Conservation (phyloP, 2,329 filamentous ascomycete species). For the Sarocladium oryzae region DNA sequence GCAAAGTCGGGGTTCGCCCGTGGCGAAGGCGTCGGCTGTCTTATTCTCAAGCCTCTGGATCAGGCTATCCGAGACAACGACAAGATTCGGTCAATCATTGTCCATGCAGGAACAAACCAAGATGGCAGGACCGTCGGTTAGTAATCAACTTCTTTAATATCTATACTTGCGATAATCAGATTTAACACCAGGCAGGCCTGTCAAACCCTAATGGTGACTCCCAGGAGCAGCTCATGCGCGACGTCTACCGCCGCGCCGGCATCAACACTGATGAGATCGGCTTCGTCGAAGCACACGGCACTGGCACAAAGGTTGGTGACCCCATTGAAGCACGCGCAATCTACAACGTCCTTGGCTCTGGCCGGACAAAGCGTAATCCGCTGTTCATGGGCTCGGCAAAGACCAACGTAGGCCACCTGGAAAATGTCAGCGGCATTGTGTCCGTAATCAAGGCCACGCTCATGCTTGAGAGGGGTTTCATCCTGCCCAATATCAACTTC, state of each 20-base stretch:
- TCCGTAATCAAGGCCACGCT: conserved; percentile 23
- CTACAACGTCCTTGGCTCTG: background rate
- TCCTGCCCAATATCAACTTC: conserved; percentile 25
- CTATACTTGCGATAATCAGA: no score
- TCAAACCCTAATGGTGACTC: conserved; percentile 30
- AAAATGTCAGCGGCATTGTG: conserved; percentile 21
- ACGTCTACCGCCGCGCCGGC: conserved; percentile 20
- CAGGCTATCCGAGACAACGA: conserved; percentile 36
- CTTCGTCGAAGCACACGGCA: conserved; percentile 37
- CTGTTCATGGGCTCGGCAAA: conserved; percentile 4
- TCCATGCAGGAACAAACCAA: conserved; percentile 25
- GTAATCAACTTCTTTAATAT: conserved; percentile 44
- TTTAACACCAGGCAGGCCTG: conserved; percentile 18
- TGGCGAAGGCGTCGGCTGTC: conserved; percentile 25
- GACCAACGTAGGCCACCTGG: conserved; percentile 16
- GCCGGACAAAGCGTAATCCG: background rate
- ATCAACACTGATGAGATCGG: conserved; percentile 17
- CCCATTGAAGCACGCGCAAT: background rate
- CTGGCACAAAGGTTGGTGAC: conserved; percentile 22
- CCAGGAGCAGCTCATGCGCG: conserved; percentile 25
- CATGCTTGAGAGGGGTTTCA: conserved; percentile 23
- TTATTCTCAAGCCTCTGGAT: conserved; percentile 37
- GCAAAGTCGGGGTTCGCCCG: conserved; percentile 40
- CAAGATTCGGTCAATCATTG: conserved; percentile 26
- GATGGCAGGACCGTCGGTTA: conserved; percentile 20